Base-by-base conservation (phyloP, 208 protist genomes). In the Jaenimonas drosophilae region DNA sequence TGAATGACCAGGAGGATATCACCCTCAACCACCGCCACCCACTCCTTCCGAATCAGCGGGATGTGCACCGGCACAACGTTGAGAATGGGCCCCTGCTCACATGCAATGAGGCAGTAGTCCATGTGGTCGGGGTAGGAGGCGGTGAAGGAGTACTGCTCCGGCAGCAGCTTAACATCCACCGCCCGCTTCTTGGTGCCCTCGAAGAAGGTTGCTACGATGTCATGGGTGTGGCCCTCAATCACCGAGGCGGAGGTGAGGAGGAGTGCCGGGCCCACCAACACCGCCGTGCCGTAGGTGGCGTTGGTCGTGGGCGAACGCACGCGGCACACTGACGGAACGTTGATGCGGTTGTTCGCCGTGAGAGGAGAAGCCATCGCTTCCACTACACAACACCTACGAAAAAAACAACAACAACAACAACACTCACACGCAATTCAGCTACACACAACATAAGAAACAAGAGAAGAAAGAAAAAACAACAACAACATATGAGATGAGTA, bases 41-140 rank as follows among this genome's bases (percentile, higher is more conserved):
- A 92, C n/a, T 83, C 72, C 24, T 65, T 76, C 24, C 52, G 49
- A 0, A 77, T 72, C 2, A 96, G 64, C 1, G 82, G 75, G 4
- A 96, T 28, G 24, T 66, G 53, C 0, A 88, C 82, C 3, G 88
- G 85, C 7, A 52, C 76, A 7, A 91, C 69, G 43, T 96, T 79
- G 31, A 70, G 48, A 34, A 96, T 62, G 4, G 61, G 62, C 1
- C 53, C 49, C 58, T 77, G 56, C 20, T 93, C 82, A 53, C 80
- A 87, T 2, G 69, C 70, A n/a, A 96, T 66, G 39, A 96, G 45
- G 55, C 79, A 92, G 75, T 96, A 96, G 39, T 92, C 78, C 68
- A 94, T 82, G 61, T 91, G 73, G 6, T 81, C 76, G 9, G 88
- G 88, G 54, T 84, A 91, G 21, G 59, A 51, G 0, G 80, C 71